Percentiles rank a stretch among this genome's conserved stretches.
Conservation (phyloP, 139 green algal genomes). For the Chlamydomonas applanata region DNA sequence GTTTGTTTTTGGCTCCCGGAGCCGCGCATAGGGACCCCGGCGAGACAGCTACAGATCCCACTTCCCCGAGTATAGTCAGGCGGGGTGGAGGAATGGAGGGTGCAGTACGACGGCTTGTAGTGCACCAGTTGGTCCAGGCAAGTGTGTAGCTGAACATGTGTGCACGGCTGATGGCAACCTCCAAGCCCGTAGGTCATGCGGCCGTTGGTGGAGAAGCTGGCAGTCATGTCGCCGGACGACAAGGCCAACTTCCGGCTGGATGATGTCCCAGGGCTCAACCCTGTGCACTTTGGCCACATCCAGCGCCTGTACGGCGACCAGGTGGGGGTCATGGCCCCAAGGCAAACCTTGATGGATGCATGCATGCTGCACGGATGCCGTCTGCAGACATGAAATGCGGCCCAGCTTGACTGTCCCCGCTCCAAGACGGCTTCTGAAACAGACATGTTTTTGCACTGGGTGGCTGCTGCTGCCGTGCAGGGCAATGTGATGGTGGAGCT, state of each 20-base stretch:
- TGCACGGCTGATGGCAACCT: background rate
- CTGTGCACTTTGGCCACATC: constrained; percentile 79
- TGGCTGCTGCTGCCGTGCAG: constrained; percentile 20
- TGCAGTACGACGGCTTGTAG: no score
- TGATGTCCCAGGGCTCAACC: constrained; percentile 42
- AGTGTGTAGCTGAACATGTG: no score
- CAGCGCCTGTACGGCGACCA: constrained; percentile 84
- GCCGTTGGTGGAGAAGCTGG: constrained; percentile 60
- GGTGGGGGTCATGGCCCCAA: no score
- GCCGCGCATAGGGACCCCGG: no score
- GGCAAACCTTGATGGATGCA: no score
- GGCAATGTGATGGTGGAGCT: constrained; percentile 66
- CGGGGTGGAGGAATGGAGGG: no score
- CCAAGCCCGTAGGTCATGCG: constrained; percentile 47
- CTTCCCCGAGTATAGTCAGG: no score
- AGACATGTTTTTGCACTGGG: background rate
- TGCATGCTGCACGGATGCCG: background rate
- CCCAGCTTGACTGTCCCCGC: no score
- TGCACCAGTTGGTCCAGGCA: no score
- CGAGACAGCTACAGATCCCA: no score
- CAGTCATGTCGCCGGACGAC: constrained; percentile 66
- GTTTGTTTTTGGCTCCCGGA: no score
- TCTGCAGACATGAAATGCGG: background rate
- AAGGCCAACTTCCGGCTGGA: constrained; percentile 46
- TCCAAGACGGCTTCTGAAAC: no score